phyloP scores from a whole-genome alignment of 179 eudicot genomes.

The Corrigiola litoralis region DNA sequence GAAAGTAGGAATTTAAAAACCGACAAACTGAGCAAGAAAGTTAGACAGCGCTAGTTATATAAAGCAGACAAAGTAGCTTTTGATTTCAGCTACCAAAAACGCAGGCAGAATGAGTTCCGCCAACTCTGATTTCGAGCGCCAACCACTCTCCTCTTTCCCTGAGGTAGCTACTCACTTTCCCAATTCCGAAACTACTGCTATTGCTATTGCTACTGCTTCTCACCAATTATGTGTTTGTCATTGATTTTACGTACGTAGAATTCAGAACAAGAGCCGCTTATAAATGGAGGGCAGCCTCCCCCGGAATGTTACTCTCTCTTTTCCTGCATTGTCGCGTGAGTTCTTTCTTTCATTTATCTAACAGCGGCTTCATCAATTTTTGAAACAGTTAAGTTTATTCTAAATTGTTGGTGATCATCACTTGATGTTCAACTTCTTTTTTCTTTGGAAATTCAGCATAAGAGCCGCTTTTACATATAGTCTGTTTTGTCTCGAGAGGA shows the following conservation, averaged over 20 bases:
- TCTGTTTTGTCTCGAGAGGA: too few relatives aligned
- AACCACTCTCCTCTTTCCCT: constrained; percentile 23
- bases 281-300: constrained; percentile 32
- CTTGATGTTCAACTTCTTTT: too few relatives aligned
- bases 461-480: too few relatives aligned
- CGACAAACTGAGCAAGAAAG: too few relatives aligned
- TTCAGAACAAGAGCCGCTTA: constrained; percentile 37
- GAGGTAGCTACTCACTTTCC: constrained; percentile 22
- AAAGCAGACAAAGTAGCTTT: too few relatives aligned
- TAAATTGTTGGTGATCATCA: too few relatives aligned
- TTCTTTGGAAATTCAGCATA: too few relatives aligned
- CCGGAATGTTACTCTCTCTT: constrained; percentile 47
- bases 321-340: constrained; percentile 67
- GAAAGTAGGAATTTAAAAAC: background rate
- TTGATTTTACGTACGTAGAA: background rate
- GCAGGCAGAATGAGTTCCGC: too few relatives aligned
- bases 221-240: background rate
- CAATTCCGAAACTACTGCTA: background rate
- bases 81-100: background rate
- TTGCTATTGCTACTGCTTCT: background rate
- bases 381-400: background rate
- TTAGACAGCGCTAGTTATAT: too few relatives aligned
- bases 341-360: background rate
- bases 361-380: too few relatives aligned
- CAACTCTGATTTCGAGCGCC: constrained; percentile 42